A percentile compares a stretch with the other conserved stretches of the same genome.
Evolutionary conservation across 495 filamentous ascomycete species (phyloP).

Genomic region (Evernia prunastri): DNA sequence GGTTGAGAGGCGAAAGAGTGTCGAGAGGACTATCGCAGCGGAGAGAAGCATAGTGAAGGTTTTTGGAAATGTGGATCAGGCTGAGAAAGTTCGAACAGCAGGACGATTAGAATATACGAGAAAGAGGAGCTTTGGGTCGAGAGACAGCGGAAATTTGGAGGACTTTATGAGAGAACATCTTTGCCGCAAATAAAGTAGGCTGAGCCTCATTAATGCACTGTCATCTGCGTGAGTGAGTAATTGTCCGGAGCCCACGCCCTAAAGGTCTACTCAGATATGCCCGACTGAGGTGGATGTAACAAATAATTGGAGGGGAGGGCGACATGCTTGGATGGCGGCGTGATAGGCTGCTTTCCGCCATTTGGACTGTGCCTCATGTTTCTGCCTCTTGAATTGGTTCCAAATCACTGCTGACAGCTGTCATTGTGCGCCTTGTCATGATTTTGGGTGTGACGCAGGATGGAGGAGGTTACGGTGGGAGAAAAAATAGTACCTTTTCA

Average conservation of each 20-base stretch:
- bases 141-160: neutral
- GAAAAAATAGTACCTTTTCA: too few species aligned
- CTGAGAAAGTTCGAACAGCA: neutral
- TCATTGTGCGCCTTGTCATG: neutral
- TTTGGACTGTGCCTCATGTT: neutral
- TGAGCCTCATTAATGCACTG: neutral
- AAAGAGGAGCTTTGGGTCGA: neutral
- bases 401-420: neutral
- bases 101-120: neutral
- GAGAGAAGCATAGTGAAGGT: constrained; percentile 2
- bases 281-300: neutral
- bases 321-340: neutral
- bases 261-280: neutral
- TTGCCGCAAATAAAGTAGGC: neutral
- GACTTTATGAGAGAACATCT: neutral
- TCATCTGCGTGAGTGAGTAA: neutral
- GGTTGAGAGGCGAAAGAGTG: constrained; percentile 4
- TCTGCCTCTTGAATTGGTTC: neutral
- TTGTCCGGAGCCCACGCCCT: neutral
- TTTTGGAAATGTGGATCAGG: neutral
- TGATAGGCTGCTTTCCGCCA: neutral
- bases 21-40: neutral
- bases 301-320: neutral
- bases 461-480: too few species aligned
- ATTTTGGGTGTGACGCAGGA: neutral